phyloP scores from a whole-genome alignment of 495 filamentous ascomycete species.

The Saxispiralis lemnorum region DNA sequence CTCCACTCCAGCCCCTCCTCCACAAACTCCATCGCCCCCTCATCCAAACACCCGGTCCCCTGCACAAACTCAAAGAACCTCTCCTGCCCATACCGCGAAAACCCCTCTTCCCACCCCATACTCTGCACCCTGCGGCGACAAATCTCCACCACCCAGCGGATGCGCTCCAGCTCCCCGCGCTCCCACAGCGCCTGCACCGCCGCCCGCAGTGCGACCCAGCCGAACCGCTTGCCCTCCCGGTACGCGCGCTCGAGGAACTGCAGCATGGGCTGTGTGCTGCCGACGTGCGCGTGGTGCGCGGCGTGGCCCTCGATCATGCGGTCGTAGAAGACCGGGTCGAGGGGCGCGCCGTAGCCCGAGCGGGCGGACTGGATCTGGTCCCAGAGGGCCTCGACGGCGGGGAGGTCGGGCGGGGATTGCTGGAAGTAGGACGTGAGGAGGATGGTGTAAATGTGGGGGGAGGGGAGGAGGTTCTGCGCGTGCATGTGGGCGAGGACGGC shows the following conservation, averaged over 20 bases:
- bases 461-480: slow-evolving; percentile 30
- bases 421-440: slow-evolving; percentile 50
- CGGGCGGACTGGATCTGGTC: slow-evolving; percentile 24
- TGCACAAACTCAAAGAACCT: too few species aligned
- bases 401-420: slow-evolving; percentile 39
- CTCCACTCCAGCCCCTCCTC: too few species aligned
- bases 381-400: slow-evolving; percentile 38
- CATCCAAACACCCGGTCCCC: too few species aligned
- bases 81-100: too few species aligned
- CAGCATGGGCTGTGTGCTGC: slow-evolving; percentile 34
- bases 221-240: slow-evolving; percentile 24
- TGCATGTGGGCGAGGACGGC: slow-evolving; percentile 44
- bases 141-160: neutral
- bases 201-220: slow-evolving; percentile 29
- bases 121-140: too few species aligned
- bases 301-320: slow-evolving; percentile 48
- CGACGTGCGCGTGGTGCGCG: slow-evolving; percentile 21
- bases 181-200: slow-evolving; percentile 32
- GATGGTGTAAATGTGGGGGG: slow-evolving; percentile 49
- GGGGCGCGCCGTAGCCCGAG: slow-evolving; percentile 12
- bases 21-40: too few species aligned
- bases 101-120: too few species aligned
- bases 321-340: slow-evolving; percentile 51
- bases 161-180: slow-evolving; percentile 25
- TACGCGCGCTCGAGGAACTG: slow-evolving; percentile 31